phyloP scores from a whole-genome alignment of 2,329 filamentous ascomycete genomes.

The Fusarium heterosporum region DNA sequence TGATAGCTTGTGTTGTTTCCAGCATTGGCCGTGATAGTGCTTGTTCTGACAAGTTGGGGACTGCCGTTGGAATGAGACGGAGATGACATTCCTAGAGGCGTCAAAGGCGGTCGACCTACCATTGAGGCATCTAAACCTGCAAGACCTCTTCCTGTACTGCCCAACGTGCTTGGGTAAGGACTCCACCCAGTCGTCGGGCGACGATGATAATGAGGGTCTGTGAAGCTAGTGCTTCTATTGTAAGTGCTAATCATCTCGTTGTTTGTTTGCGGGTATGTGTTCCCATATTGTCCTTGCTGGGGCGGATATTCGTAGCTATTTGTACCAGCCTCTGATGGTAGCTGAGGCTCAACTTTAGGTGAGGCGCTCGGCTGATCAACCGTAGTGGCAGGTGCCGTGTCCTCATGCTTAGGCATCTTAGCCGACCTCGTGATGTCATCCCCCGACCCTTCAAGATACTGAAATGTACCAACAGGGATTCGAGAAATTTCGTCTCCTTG shows the following conservation, averaged over 20 bases:
- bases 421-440: slow-evolving; percentile 56
- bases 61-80: slow-evolving; percentile 49
- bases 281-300: slow-evolving; percentile 56
- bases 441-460: slow-evolving; percentile 64
- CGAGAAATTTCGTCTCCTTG: slow-evolving; percentile 65
- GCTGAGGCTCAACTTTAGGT: slow-evolving; percentile 56
- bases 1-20: slow-evolving; percentile 68
- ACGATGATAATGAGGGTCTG: slow-evolving; percentile 61
- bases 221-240: slow-evolving; percentile 61
- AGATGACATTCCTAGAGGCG: slow-evolving; percentile 62
- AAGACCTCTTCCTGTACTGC: slow-evolving; percentile 57
- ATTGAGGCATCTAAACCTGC: slow-evolving; percentile 58
- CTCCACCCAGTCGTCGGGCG: slow-evolving; percentile 56
- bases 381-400: slow-evolving; percentile 52
- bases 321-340: slow-evolving; percentile 56
- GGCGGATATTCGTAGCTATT: slow-evolving; percentile 61
- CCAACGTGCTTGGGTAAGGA: slow-evolving; percentile 57
- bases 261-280: slow-evolving; percentile 55
- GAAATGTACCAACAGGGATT: slow-evolving; percentile 59
- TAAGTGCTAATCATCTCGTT: slow-evolving; percentile 68
- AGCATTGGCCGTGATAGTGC: slow-evolving; percentile 60
- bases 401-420: slow-evolving; percentile 54
- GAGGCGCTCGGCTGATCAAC: slow-evolving; percentile 56
- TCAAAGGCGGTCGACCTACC: slow-evolving; percentile 58
- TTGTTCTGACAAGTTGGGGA: slow-evolving; percentile 67